Base-by-base conservation (phyloP, 768 basidiomycete species). In the Boletus sp. region DNA sequence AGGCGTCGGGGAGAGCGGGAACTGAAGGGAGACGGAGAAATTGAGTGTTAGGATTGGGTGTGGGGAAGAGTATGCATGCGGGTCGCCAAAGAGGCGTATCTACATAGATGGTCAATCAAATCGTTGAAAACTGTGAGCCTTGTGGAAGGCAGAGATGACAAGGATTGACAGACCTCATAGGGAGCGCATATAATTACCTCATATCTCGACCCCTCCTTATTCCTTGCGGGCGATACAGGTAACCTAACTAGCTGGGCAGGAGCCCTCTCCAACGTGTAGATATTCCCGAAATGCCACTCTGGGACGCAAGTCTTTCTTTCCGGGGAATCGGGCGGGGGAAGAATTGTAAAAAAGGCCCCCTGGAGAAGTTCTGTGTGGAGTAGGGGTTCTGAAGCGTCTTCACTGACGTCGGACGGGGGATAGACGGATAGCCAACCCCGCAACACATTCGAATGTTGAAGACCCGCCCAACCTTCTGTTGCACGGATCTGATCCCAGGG, bases 61-160 rank as follows among this genome's bases (percentile, higher is more conserved):
- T 1, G 76, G 70, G 23, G 66, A 72, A 8, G 70, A 70, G 10
- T 70, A 60, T 15, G 66, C 70, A 32, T 60, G 70, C 10, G 90
- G 89, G 67, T 90, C 88, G 7, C 91, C 91, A 66, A 93, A 95
- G 44, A 93, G 76, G 57, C 92, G 77, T 53, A 93, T 90, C 87
- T 92, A 60, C 8, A 48, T 34, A 34, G 23, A 32, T 33, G 15
- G 33, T 39, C n/a, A 39, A 45, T 33, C 23, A 39, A 41, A 43
- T 50, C 29, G 32, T 44, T 40, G 25, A 37, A 58, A 46, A 52
- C 3, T 9, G 25, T 48, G 44, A 51, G 35, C 30, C 14, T 30
- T 45, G 30, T 23, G 21, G 9, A 42, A 33, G 9, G 56, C 37
- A 21, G 48, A 39, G 23, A 52, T 29, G 50, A 21, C 6, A 40